Evolutionary conservation across 495 filamentous ascomycete species (phyloP).

Genomic region (Penicillium waksmanii): DNA sequence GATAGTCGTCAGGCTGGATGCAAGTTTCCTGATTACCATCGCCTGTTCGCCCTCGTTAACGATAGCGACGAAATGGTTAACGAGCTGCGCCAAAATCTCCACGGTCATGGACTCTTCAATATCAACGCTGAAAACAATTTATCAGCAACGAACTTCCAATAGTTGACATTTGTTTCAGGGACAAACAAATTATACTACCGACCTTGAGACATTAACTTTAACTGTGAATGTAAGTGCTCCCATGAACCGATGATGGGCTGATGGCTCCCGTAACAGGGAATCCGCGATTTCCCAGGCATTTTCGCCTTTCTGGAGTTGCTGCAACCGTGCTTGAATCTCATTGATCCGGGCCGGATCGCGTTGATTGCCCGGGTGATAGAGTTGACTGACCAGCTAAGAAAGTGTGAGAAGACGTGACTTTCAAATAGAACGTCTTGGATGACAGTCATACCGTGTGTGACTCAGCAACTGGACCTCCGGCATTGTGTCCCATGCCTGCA

Average conservation of each 20-base stretch:
- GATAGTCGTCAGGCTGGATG: conserved; percentile 77
- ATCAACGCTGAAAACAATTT: conserved; percentile 48
- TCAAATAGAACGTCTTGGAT: neutral
- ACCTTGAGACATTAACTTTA: conserved; percentile 69
- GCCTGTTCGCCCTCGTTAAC: conserved; percentile 60
- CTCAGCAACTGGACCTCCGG: conserved; percentile 22
- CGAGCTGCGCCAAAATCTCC: conserved; percentile 69
- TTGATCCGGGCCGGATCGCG: conserved; percentile 57
- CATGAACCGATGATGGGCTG: conserved; percentile 79
- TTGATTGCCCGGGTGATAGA: conserved; percentile 71
- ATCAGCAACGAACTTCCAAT: neutral
- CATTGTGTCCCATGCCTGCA: conserved; percentile 11
- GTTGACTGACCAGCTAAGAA: conserved; percentile 45
- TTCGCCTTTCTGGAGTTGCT: conserved; percentile 72
- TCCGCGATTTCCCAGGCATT: conserved; percentile 87
- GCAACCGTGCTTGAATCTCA: conserved; percentile 75
- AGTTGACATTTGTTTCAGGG: neutral
- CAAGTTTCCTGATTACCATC: conserved; percentile 81
- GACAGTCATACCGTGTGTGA: conserved; percentile 18
- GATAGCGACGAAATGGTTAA: conserved; percentile 66
- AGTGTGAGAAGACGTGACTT: conserved; percentile 4
- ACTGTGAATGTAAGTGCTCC: conserved; percentile 93
- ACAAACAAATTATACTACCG: neutral
- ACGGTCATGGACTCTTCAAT: conserved; percentile 63
- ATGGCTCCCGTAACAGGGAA: conserved; percentile 64